These are phyloP conservation scores for Ophiocordyceps robertsii DNA, from an alignment of 2,329 filamentous ascomycete genomes.

Conservation along the genomic window DNA sequence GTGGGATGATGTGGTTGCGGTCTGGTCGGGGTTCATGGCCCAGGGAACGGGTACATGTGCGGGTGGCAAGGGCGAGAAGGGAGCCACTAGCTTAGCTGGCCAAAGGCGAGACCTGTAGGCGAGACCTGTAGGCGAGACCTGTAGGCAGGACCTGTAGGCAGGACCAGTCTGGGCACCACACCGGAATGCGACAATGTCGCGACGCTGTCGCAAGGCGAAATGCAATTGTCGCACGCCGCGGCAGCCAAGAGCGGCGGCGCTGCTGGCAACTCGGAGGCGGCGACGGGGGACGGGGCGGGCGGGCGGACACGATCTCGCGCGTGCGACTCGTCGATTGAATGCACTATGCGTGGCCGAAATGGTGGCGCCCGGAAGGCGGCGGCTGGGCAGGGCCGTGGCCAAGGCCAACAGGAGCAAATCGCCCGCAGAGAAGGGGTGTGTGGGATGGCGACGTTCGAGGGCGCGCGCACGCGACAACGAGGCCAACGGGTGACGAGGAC, in stretches of 20 bases:
- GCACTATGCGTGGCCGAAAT: slow-evolving; percentile 1
- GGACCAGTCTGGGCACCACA: too few species aligned
- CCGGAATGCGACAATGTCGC: slow-evolving; percentile 2
- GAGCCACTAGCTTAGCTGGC: background rate
- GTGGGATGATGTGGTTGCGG: slow-evolving; percentile 7
- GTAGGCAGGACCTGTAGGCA: background rate
- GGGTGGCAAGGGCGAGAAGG: background rate
- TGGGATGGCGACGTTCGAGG: too few species aligned
- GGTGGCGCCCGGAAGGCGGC: slow-evolving; percentile 1
- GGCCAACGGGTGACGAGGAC: background rate
- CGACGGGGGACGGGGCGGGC: background rate
- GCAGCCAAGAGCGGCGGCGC: background rate
- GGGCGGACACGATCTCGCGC: background rate
- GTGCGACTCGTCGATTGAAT: background rate
- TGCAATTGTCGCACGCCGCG: background rate
- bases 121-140: background rate
- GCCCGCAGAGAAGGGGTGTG: too few species aligned
- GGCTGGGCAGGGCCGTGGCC: background rate
- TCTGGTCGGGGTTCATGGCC: slow-evolving; percentile 16
- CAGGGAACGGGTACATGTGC: slow-evolving; percentile 13
- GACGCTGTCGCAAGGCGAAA: background rate
- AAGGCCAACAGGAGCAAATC: background rate
- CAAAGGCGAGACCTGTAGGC: background rate
- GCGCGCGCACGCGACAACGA: background rate
- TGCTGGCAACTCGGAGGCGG: background rate